Evolutionary conservation across 306 rosid genomes (phyloP), one percentile per base, ranked within the genome.

Genomic region (Heteromeles arbutifolia): DNA sequence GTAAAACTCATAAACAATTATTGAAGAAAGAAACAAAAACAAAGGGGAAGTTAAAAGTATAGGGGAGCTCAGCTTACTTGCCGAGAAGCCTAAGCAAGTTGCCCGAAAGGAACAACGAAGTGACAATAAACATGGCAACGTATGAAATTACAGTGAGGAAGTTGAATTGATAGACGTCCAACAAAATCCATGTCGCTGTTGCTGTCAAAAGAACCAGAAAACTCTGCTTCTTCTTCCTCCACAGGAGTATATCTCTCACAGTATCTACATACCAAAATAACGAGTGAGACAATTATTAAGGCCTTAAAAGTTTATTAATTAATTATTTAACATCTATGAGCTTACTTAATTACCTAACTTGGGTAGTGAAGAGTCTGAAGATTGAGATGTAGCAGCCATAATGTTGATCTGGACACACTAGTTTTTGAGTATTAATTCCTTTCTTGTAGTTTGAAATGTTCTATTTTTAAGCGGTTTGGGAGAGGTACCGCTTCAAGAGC

Each of bases 141-240:
- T 90, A 87, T 21, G 93, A 88, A 67, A 87, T 19, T 21, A 92
- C 50, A 18, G 91, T 84, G 70, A 87, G 63, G 77, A 85, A 84
- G 73, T 83, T 85, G 88, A 86, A 90, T 18, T 68, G 79, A 68
- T 79, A 88, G 22, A 84, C 84, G 83, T 88, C 58, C 73, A 90
- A 80, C 68, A 85, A 73, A 19, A 83, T 79, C 96, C 93, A 92
- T 22, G 73, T 67, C 76, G 80, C 79, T n/a, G 93, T 88, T 73
- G 91, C 81, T 3, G 43, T 71, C 19, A 74, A 52, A 4, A 90
- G 75, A 77, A 87, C 31, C 14, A 65, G 37, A 2, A 78, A 17
- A 59, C 82, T 83, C 25, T 69, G 72, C 75, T 72, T 84, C 78
- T 78, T 87, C 74, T 86, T 87, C 81, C 70, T 88, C 97, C 93